Evolutionary conservation across 768 basidiomycete genomes (phyloP).

Genomic region (Lyophyllum decastes): DNA sequence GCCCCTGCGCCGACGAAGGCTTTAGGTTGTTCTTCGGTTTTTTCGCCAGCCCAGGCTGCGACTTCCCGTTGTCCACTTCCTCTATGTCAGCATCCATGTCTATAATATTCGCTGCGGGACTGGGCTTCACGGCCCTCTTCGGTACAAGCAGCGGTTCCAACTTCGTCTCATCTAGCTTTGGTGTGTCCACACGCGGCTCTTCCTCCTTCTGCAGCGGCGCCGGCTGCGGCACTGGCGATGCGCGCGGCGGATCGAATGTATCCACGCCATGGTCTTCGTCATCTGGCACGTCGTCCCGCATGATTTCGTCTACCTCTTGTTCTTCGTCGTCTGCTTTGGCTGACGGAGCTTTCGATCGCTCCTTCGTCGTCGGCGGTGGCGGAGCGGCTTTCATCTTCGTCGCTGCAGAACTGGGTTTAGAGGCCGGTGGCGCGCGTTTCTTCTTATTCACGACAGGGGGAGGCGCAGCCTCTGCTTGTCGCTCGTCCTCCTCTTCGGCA

Average conservation of each 20-base stretch:
- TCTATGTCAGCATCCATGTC: conserved; percentile 6
- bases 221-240: background rate
- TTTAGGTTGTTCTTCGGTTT: background rate
- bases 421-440: background rate
- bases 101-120: background rate
- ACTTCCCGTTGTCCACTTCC: background rate
- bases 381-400: conserved; percentile 4
- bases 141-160: conserved; percentile 11
- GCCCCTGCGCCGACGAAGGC: background rate
- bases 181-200: background rate
- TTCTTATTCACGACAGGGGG: background rate
- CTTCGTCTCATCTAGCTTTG: conserved; percentile 4
- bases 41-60: background rate
- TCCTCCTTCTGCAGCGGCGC: background rate
- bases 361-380: conserved; percentile 11
- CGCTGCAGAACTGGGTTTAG: background rate
- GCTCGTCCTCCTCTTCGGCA: conserved; percentile 24
- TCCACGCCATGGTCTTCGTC: conserved; percentile 7
- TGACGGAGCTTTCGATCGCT: conserved; percentile 12
- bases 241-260: background rate
- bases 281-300: background rate
- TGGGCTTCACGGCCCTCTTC: conserved; percentile 11
- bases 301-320: background rate
- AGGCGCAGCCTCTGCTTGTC: conserved; percentile 11
- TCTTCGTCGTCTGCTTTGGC: conserved; percentile 6